Evolutionary conservation across 2,329 filamentous ascomycete genomes (phyloP), one percentile per base, ranked within the genome.

Genomic region (Penicillium italicum): DNA sequence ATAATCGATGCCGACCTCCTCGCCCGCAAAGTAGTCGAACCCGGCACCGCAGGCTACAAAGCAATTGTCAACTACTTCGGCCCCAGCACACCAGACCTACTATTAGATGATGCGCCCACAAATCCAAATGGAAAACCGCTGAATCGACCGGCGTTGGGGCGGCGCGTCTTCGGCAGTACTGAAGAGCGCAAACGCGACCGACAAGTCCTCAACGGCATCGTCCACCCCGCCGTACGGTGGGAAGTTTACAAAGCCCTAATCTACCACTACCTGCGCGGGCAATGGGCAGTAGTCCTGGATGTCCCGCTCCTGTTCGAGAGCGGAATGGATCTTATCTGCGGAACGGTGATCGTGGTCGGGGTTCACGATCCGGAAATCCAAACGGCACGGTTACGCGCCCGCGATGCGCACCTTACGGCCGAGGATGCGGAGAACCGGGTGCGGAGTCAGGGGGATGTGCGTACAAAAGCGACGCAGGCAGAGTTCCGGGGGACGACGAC

Each of bases 1-100:
- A 83, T 99, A 65, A 87, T 99, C 77, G 94, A 99, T 71, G 93
- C 94, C 70, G 94, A 99, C 77, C 77, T 95, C 53, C 82, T 97
- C 58, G 93, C 94, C 45, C 91, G 93, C 66, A 84, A 94, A 73
- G 94, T 97, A 57, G 93, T 99, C 72, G 91, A 96, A 73, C 94
- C 94, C 1, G 94, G 94, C 28, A 96, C 90, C 6, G 70, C 82
- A 12, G 93, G 89, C 64, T 97, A 97, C 80, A 78, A 82, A 47
- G 85, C 87, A 58, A 96, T 99, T 63, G 83, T 97, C 38, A 76
- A 81, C 20, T 80, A 96, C 75, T 99, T 99, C 72, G 83, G 82
- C 0, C 82, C 90, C 28, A 89, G 83, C 4, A 97, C 92, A 0
- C 91, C 93, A 0, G 91, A 97, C 56, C 83, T 99, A 0, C 84